Base-by-base conservation (phyloP, 1,284 basidiomycete species). In the Fomitiporia mediterranea region DNA sequence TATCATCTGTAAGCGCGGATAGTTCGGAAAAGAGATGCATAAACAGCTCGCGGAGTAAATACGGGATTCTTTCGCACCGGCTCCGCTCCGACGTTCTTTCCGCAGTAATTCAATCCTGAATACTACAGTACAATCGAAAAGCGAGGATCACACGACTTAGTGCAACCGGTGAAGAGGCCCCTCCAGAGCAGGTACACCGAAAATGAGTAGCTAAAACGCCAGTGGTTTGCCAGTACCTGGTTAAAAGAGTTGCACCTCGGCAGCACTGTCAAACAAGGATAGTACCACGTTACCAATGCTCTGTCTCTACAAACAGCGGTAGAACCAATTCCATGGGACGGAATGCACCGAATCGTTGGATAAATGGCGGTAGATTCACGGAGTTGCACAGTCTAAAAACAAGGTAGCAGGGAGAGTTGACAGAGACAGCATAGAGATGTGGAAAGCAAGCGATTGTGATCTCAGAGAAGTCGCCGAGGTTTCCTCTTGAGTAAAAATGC, bases 301-400 rank as follows among this genome's bases (percentile, higher is more conserved):
- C 17, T 34, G 21, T 23, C 47, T 32, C 30, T 35, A 19, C n/a
- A 40, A 21, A 2, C 13, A 48, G 15, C 7, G 21, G 46, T 19
- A 38, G 40, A 19, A 21, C 32, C 21, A 32, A 30, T 17, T 21
- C 39, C 28, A 15, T 23, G 34, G 43, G 21, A 38, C 43, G 42
- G 19, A 27, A 30, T 8, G 35, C 19, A 37, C 52, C 42, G 17
- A 15, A 17, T 11, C 13, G 25, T 37, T 25, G 55, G 55, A 56
- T 56, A 51, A 56, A 40, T n/a, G n/a, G 46, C 55, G 55, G 55
- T 49, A 46, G 48, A 56, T 56, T 42, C 49, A 21, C 55, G 55
- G 55, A 46, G 21, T 21, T n/a, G 19, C 15, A 27, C 25, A 27
- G 49, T 19, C 38, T 30, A 30, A 37, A 28, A 43, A 30, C n/a